phyloP scores from a whole-genome alignment of 441 rosid genomes.

The Syzygium syzygioides region DNA sequence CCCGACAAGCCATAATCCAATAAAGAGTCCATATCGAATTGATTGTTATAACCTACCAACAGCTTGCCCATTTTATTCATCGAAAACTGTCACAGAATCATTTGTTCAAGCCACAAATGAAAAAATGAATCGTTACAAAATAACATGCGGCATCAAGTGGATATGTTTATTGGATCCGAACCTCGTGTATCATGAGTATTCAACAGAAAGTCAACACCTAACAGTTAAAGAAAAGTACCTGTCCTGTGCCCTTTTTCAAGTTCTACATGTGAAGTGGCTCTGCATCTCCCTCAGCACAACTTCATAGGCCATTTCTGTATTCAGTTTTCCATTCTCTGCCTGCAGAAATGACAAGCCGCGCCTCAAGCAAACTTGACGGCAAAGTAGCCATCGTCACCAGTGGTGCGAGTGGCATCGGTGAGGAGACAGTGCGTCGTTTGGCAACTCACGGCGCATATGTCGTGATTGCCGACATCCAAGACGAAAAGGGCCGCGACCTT shows the following conservation, averaged over 20 bases:
- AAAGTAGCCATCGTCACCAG: slow-evolving; percentile 22
- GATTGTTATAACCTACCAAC: too few species aligned
- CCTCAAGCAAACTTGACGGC: slow-evolving; percentile 10
- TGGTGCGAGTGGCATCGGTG: slow-evolving; percentile 4
- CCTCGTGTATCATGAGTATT: too few species aligned
- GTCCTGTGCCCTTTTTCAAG: not conserved
- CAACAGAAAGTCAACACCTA: too few species aligned
- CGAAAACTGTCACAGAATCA: too few species aligned
- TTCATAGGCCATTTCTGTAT: not conserved
- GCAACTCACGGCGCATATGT: slow-evolving; percentile 3
- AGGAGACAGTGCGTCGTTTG: slow-evolving; percentile 6
- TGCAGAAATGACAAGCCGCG: not conserved
- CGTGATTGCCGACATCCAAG: slow-evolving; percentile 14
- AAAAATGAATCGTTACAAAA: too few species aligned
- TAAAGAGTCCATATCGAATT: too few species aligned
- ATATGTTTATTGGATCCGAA: not conserved
- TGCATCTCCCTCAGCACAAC: not conserved
- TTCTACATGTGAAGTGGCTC: not conserved
- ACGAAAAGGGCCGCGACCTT: slow-evolving; percentile 7
- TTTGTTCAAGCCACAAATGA: too few species aligned
- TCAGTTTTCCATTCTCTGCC: not conserved
- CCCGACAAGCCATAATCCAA: too few species aligned
- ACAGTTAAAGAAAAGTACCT: not conserved
- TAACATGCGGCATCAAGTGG: too few species aligned
- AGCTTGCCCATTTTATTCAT: too few species aligned